A percentile compares a stretch with the other conserved stretches of the same genome.
Conservation (phyloP, 441 rosid species). For the Euphorbia celastroides region DNA sequence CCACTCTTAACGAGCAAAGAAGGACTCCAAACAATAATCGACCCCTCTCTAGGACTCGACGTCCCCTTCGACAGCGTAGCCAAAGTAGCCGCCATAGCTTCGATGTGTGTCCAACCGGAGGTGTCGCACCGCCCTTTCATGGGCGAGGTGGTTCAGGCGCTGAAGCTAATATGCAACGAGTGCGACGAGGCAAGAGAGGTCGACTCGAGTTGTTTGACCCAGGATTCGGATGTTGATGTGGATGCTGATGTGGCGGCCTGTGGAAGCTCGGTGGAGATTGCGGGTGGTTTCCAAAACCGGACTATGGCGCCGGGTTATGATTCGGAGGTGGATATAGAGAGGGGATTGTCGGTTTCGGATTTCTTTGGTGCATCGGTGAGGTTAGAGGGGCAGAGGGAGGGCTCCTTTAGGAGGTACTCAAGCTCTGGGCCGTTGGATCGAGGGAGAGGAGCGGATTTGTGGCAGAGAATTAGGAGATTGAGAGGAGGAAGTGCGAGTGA, state of each 20-base stretch:
- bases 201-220: slow-evolving; percentile 51
- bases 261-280: slow-evolving; percentile 41
- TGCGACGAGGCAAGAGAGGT: slow-evolving; percentile 71
- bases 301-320: slow-evolving; percentile 40
- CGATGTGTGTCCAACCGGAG: slow-evolving; percentile 93
- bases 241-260: slow-evolving; percentile 41
- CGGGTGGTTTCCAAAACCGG: slow-evolving; percentile 31
- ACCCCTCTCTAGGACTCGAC: slow-evolving; percentile 57
- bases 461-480: slow-evolving; percentile 64
- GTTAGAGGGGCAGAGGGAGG: slow-evolving; percentile 32
- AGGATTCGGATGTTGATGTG: slow-evolving; percentile 44
- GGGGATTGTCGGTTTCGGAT: slow-evolving; percentile 48
- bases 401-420: slow-evolving; percentile 52
- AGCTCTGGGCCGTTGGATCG: slow-evolving; percentile 69
- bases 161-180: slow-evolving; percentile 84
- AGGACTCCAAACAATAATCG: slow-evolving; percentile 69
- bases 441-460: slow-evolving; percentile 46
- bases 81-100: slow-evolving; percentile 92
- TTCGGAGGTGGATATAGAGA: slow-evolving; percentile 57
- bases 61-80: slow-evolving; percentile 74
- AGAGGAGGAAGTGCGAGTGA: slow-evolving; percentile 71
- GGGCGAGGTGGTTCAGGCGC: slow-evolving; percentile 97
- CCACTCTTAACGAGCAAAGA: slow-evolving; percentile 69
- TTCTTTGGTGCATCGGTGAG: slow-evolving; percentile 43
- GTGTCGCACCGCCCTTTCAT: slow-evolving; percentile 95